Evolutionary conservation across 768 basidiomycete genomes (phyloP).

Genomic region (Lyophyllum semitale): DNA sequence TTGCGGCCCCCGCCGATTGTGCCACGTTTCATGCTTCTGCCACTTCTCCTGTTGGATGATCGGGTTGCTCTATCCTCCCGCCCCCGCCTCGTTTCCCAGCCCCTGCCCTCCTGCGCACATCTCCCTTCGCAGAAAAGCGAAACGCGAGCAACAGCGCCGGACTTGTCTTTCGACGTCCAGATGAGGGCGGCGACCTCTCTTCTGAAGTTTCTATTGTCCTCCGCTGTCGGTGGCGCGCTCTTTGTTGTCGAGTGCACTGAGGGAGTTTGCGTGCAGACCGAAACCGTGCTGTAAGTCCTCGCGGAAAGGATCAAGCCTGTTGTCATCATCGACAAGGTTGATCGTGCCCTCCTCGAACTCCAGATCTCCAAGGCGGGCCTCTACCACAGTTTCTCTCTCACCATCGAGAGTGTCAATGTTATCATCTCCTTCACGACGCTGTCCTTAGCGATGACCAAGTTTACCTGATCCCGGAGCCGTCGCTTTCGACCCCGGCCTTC

Average conservation of each 20-base stretch:
- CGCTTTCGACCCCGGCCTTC: constrained; percentile 97
- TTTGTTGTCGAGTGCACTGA: constrained; percentile 99
- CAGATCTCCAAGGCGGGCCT: constrained; percentile 95
- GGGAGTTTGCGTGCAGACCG: constrained; percentile 99
- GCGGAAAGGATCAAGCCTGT: constrained; percentile 99
- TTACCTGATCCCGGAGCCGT: constrained; percentile 96
- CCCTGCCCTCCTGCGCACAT: no score
- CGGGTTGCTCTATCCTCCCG: no score
- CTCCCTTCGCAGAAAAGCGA: no score
- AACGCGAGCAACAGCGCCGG: no score
- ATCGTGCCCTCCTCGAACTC: constrained; percentile 97
- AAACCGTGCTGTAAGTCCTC: constrained; percentile 96
- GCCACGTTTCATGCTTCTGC: no score
- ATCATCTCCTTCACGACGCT: constrained; percentile 91
- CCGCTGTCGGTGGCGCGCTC: constrained; percentile 98
- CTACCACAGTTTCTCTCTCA: constrained; percentile 96
- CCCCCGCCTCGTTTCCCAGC: no score
- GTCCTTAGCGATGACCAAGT: constrained; percentile 97
- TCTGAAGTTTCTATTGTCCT: constrained; percentile 99
- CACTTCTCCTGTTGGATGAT: no score
- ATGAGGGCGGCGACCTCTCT: constrained; percentile 99
- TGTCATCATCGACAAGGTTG: constrained; percentile 99
- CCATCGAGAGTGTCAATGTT: constrained; percentile 96
- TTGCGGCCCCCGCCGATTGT: no score
- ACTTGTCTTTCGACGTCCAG: no score